Percentiles rank a stretch among this genome's conserved stretches.
These are phyloP conservation scores for Lentinula sp. DNA, from an alignment of 768 basidiomycete genomes.

Conservation along the genomic window DNA sequence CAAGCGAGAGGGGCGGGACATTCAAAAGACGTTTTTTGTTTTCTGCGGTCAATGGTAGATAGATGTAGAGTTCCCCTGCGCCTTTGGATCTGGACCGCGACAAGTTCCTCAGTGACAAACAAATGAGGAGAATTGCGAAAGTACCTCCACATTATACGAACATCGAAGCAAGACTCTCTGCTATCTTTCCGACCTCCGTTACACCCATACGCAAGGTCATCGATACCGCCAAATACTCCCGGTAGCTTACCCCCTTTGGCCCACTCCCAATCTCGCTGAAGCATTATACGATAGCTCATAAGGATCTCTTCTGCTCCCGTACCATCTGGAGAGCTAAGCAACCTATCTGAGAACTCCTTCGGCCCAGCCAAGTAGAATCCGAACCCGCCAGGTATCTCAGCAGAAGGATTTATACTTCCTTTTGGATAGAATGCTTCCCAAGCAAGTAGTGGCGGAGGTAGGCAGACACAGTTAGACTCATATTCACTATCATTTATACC, in stretches of 20 bases:
- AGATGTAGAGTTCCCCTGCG: slow-evolving; percentile 63
- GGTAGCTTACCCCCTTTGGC: slow-evolving; percentile 75
- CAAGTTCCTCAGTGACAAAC: neutral
- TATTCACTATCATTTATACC: neutral
- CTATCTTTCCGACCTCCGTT: slow-evolving; percentile 60
- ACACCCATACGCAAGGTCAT: slow-evolving; percentile 55
- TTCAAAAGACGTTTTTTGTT: slow-evolving; percentile 37
- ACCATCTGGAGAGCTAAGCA: slow-evolving; percentile 14
- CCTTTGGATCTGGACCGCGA: slow-evolving; percentile 35
- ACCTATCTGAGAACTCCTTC: slow-evolving; percentile 25
- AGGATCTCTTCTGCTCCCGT: slow-evolving; percentile 46
- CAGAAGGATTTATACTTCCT: slow-evolving; percentile 57
- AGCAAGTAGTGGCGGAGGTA: slow-evolving; percentile 24
- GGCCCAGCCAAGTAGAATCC: slow-evolving; percentile 66
- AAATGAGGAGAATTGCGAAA: neutral
- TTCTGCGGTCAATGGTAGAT: slow-evolving; percentile 45
- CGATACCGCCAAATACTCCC: slow-evolving; percentile 57
- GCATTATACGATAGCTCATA: slow-evolving; percentile 62
- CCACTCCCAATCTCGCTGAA: slow-evolving; percentile 59
- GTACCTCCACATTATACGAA: slow-evolving; percentile 75
- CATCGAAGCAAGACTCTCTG: slow-evolving; percentile 62
- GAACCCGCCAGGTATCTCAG: slow-evolving; percentile 52
- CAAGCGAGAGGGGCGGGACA: slow-evolving; percentile 42
- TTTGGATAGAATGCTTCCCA: slow-evolving; percentile 61
- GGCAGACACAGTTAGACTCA: neutral